phyloP scores from a whole-genome alignment of 1,284 basidiomycete species.

The Entoloma clypeatum region DNA sequence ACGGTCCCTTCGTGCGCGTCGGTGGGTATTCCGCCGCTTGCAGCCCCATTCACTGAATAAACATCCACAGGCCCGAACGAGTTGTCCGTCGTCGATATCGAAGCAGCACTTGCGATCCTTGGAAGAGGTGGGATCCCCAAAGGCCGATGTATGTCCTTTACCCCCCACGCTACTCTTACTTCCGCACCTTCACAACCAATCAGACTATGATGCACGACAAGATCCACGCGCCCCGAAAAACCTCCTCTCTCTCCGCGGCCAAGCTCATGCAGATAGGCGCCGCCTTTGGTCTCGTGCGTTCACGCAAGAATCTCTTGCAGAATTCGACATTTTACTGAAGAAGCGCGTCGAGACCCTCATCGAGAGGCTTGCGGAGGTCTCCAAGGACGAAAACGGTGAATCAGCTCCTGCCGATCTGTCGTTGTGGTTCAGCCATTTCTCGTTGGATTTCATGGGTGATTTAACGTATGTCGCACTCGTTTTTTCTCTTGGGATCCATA shows the following conservation, averaged over 20 bases:
- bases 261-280: constrained; percentile 17
- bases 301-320: constrained; percentile 12
- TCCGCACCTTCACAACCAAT: neutral
- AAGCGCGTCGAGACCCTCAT: constrained; percentile 11
- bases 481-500: neutral
- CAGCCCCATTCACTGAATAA: too few relatives aligned
- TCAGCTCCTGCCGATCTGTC: constrained; percentile 15
- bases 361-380: constrained; percentile 1
- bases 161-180: neutral
- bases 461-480: constrained; percentile 13
- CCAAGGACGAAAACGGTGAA: too few relatives aligned
- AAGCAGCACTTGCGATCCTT: constrained; percentile 15
- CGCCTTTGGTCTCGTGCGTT: constrained; percentile 17
- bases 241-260: constrained; percentile 12
- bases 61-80: constrained; percentile 20
- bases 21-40: constrained; percentile 6
- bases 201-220: constrained; percentile 15
- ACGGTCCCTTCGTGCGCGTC: constrained; percentile 21
- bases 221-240: constrained; percentile 17
- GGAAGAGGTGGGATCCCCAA: constrained; percentile 16
- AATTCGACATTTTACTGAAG: constrained; percentile 14
- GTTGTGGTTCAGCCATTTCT: constrained; percentile 14
- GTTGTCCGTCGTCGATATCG: constrained; percentile 14
- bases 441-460: constrained; percentile 19
- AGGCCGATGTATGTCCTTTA: constrained; percentile 14